A percentile compares a stretch with the other conserved stretches of the same genome.
Evolutionary conservation across 805 yeast species (phyloP).

Genomic region (Clavispora asparagi): DNA sequence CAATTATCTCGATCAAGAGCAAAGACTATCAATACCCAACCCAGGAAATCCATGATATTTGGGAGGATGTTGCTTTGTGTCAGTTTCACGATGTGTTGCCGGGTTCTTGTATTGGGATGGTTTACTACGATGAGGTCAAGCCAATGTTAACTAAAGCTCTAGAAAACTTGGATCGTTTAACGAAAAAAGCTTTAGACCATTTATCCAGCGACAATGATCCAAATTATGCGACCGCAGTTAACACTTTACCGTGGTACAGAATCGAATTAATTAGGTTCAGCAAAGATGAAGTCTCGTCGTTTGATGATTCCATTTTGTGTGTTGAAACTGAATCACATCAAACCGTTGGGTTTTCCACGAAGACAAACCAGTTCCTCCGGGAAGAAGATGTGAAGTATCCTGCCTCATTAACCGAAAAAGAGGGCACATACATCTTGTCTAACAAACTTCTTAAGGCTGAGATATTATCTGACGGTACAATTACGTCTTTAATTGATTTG

Average conservation of each 20-base stretch:
- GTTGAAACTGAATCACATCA: conserved; percentile 3
- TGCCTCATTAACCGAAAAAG: conserved; percentile 40
- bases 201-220: conserved; percentile 40
- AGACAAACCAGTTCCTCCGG: conserved; percentile 10
- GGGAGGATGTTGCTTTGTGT: conserved; percentile 87
- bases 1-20: conserved; percentile 57
- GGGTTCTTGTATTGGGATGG: conserved; percentile 92
- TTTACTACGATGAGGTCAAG: conserved; percentile 74
- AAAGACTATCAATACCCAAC: conserved; percentile 66
- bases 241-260: conserved; percentile 66
- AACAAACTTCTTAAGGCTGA: conserved; percentile 59
- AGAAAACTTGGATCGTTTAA: conserved; percentile 47
- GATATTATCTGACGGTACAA: conserved; percentile 46
- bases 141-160: conserved; percentile 65
- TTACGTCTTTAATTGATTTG: conserved; percentile 61
- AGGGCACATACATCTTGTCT: conserved; percentile 44
- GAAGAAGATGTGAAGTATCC: conserved; percentile 31
- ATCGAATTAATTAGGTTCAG: conserved; percentile 39
- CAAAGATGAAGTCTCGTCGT: conserved; percentile 2
- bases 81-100: conserved; percentile 99
- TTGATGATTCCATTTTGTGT: conserved; percentile 4
- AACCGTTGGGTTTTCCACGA: conserved; percentile 10
- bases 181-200: conserved; percentile 41
- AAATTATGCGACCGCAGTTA: conserved; percentile 21
- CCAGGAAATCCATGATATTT: conserved; percentile 57